Evolutionary conservation across 2,329 filamentous ascomycete genomes (phyloP), one percentile per base, ranked within the genome.

Genomic region (Lachnellula cervina): DNA sequence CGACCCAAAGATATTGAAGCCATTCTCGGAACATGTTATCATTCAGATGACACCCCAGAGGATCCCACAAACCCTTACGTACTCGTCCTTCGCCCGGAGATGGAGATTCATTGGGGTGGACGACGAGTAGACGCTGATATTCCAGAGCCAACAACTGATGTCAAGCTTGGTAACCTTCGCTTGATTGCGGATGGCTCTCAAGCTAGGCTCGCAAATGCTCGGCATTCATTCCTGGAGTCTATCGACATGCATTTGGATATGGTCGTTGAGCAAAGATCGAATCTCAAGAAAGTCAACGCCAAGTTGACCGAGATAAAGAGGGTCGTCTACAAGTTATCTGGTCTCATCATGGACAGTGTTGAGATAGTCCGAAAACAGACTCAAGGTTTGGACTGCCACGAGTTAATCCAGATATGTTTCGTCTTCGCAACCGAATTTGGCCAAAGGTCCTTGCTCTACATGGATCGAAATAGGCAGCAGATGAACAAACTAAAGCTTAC

Each of bases 361-460:
- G 90, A 96, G 69, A 90, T 90, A 60, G 94, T 99, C 61, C 83
- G 91, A 61, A 86, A 85, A 63, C 93, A 99, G 72, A 91, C 91
- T 1, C 80, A 82, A 55, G 89, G 87, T 8, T 82, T 93, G 61
- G 88, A 94, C 62, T 96, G 93, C 69, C 91, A 96, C 66, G 94
- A 99, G 68, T 82, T 99, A 32, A 94, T 99, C 61, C 94, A 99
- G 72, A 96, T 91, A 5, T 99, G 93, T 73, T 99, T 97, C 71
- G 89, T 95, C 42, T 99, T 97, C 67, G 94, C 94, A n/a, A 97
- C 94, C 0, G 94, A 99, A 70, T 99, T 99, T 64, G 94, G 94
- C 45, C 93, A 97, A 70, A 87, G 94, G 61, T 97, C 93, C 2
- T 82, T 96, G 49, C 84, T 94, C 19, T 95, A 96, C 75, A 94